Base-by-base conservation (phyloP, 2,329 filamentous ascomycete genomes). In the Rhynchosporium agropyri region DNA sequence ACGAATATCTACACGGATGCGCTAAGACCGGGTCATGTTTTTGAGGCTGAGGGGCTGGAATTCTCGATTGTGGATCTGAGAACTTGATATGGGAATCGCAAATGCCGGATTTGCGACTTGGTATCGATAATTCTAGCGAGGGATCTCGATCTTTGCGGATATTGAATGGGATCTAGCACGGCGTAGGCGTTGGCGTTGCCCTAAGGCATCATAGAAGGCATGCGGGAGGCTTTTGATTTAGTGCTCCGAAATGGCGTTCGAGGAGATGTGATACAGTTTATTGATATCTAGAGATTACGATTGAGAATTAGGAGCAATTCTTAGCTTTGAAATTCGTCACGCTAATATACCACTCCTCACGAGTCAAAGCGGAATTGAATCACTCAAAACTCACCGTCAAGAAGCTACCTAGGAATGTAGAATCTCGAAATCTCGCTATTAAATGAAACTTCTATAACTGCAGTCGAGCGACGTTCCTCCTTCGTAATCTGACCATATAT, bases 41-140 rank as follows among this genome's bases (percentile, higher is more conserved):
- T 80, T n/a, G 83, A 85, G 68, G 74, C 81, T n/a, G 75, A 77
- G n/a, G 80, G 83, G 3, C 74, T 84, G 68, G 78, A 80, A 62
- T 88, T 89, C 72, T 83, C 89, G 71, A 81, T 89, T 43, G 84
- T 89, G 51, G 88, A 91, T 77, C 77, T 90, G 74, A 77, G 82
- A 48, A 71, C 73, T 26, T 60, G 45, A 53, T n/a, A 28, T 49
- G 36, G 43, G n/a, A 28, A 8, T 20, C 8, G 13, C 5, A 46
- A 46, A 3, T 26, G 20, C 4, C 26, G 5, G 20, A 20, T 3
- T 7, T n/a, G 42, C 13, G 42, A 45, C n/a, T n/a, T 20, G 7
- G 42, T 6, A 45, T 3, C n/a, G 6, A n/a, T n/a, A 3, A n/a
- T n/a, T n/a, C 42, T 45, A 6, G 9, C 13, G 13, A 20, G 20